phyloP scores from a whole-genome alignment of 495 filamentous ascomycete species.

The Aspergillus bertholletiae region DNA sequence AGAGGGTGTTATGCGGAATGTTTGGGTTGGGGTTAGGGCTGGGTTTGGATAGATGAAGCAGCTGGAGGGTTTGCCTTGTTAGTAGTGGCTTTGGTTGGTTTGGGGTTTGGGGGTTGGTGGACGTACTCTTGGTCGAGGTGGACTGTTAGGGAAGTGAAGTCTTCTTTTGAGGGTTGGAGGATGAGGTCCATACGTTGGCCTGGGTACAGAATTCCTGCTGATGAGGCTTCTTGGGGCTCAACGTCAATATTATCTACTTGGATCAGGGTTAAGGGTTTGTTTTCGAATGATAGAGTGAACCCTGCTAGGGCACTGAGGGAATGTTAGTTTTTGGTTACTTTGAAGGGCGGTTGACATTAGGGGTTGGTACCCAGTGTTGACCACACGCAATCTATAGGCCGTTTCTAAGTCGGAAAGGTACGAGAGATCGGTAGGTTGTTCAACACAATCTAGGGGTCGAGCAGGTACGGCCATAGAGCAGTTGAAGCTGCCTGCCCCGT shows the following conservation, averaged over 20 bases:
- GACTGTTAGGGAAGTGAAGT: slow-evolving; percentile 26
- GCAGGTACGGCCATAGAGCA: slow-evolving; percentile 49
- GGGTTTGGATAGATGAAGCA: slow-evolving; percentile 47
- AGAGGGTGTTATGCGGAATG: slow-evolving; percentile 27
- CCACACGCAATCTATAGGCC: slow-evolving; percentile 29
- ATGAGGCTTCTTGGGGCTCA: slow-evolving; percentile 18
- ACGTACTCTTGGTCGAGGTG: slow-evolving; percentile 42
- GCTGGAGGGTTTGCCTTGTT: slow-evolving; percentile 37
- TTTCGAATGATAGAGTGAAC: slow-evolving; percentile 32
- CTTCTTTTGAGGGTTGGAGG: slow-evolving; percentile 16
- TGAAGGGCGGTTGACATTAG: neutral
- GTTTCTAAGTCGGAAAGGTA: slow-evolving; percentile 20
- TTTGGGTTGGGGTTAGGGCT: slow-evolving; percentile 38
- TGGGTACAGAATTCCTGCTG: slow-evolving; percentile 43
- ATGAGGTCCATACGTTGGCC: slow-evolving; percentile 50
- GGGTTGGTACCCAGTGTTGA: slow-evolving; percentile 36
- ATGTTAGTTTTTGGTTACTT: neutral
- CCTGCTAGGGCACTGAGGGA: slow-evolving; percentile 32
- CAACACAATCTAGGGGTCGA: slow-evolving; percentile 41
- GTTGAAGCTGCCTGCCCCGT: slow-evolving; percentile 45
- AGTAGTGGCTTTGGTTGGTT: neutral
- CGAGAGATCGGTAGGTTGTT: slow-evolving; percentile 13
- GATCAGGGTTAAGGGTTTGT: slow-evolving; percentile 27
- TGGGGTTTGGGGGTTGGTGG: neutral
- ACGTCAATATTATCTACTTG: slow-evolving; percentile 42